Evolutionary conservation across 441 rosid species (phyloP), one percentile per base, ranked within the genome.

Genomic region (Populus hybrid): DNA sequence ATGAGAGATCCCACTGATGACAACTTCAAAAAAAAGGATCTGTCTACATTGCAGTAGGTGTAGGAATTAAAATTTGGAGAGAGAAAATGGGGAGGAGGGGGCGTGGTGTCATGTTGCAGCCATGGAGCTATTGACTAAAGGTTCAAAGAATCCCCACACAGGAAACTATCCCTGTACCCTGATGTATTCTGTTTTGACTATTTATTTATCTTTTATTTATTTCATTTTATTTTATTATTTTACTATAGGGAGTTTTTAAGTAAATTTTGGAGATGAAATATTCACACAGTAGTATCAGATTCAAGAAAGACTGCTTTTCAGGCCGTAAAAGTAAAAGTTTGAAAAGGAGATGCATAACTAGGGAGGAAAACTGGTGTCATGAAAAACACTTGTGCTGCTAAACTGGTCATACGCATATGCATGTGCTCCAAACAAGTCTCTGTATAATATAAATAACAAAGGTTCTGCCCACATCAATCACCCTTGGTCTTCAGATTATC

Each of bases 291-390:
- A 34, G 59, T 28, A 34, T 40, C 54, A 67, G 72, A 61, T 79
- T 78, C 82, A 77, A 76, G 59, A 73, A 82, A 81, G 67, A 32
- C 86, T 81, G 85, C 73, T 78, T 69, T 68, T 69, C 77, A 76
- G 81, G 74, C 81, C 76, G 70, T 75, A 77, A 82, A 81, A 79
- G 76, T 38, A 76, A 78, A 74, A 50, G 69, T 71, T 80, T 77
- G 75, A 84, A 82, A 35, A 35, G 38, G 38, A 35, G 38, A 10
- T 10, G 46, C 46, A 21, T 42, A 70, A 26, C 34, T 61, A 36
- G 30, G 36, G 3, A 18, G 57, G 68, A 34, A 65, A 73, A n/a
- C 20, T n/a, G 59, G 24, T 40, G 61, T 5, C 24, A 2, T 65
- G 54, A 16, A 26, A 68, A 21, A 23, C 36, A n/a, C 61, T n/a